Evolutionary conservation across 2,329 filamentous ascomycete genomes (phyloP), one percentile per base, ranked within the genome.

Genomic region (Diaporthe humulicola): DNA sequence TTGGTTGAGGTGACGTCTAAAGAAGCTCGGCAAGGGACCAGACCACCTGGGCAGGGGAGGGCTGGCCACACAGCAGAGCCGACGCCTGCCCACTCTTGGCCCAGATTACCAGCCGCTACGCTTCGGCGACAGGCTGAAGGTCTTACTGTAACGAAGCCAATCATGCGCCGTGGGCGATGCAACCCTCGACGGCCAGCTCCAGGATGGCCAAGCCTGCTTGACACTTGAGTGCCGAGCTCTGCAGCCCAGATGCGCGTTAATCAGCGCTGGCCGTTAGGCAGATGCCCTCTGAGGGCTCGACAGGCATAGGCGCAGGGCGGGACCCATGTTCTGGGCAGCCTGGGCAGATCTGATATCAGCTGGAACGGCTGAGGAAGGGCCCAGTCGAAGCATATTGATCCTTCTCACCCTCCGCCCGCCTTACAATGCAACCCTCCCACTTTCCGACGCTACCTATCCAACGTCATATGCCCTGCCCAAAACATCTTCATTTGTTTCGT

Each of bases 21-120:
- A 76, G 56, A 73, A 74, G 70, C 61, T 73, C 33, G 38, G 17
- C 48, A 22, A 50, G 28, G 56, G 50, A n/a, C n/a, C n/a, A n/a
- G n/a, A n/a, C n/a, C n/a, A n/a, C n/a, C n/a, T n/a, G n/a, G n/a
- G 3, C 57, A 54, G 50, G 57, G 42, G 22, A 12, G 38, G 45
- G 45, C 45, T 50, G 45, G 45, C n/a, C 45, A 50, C 45, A n/a
- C 45, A 50, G 45, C 61, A 48, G 56, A 33, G 40, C 56, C 56
- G 25, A 40, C 36, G 56, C 56, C 19, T 33, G 28, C 52, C 28
- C 10, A 28, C 28, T 9, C 58, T 40, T 40, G 56, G 54, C 54
- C 54, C 28, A 36, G 14, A 30, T 38, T 38, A 38, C 7, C 38
- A 38, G 38, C 38, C 38, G 38, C 33, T 36, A 9, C 54, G 54